Conservation (phyloP, 441 rosid species). For the Breynia disticha region DNA sequence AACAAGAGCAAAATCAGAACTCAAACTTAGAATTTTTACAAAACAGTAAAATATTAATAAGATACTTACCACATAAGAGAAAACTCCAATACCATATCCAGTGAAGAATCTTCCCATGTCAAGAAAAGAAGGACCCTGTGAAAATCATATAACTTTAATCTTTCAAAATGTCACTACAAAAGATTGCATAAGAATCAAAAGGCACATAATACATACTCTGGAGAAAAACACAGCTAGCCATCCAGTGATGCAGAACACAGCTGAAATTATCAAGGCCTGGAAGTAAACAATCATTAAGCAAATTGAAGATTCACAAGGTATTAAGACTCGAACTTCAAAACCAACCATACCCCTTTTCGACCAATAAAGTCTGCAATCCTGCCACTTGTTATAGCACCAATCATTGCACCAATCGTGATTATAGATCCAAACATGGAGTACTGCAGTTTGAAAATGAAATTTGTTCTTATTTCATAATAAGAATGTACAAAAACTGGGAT, state of each 20-base stretch:
- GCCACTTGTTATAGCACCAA: constrained; percentile 82
- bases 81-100: constrained; percentile 79
- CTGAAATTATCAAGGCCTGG: constrained; percentile 82
- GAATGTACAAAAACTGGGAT: background rate
- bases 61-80: constrained; percentile 70
- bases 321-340: constrained; percentile 1
- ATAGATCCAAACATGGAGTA: constrained; percentile 93
- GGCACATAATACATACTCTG: constrained; percentile 22
- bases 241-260: constrained; percentile 60
- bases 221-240: constrained; percentile 72
- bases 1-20: background rate
- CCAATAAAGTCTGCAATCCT: constrained; percentile 59
- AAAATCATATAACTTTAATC: background rate
- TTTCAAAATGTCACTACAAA: background rate
- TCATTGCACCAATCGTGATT: constrained; percentile 82
- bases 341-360: constrained; percentile 66
- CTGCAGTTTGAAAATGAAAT: constrained; percentile 21
- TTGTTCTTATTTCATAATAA: background rate
- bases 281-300: background rate
- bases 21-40: background rate
- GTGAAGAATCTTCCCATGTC: constrained; percentile 76
- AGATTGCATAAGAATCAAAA: constrained; percentile 1
- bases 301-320: background rate
- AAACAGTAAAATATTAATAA: background rate
- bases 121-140: constrained; percentile 50